phyloP scores from a whole-genome alignment of 176 grass and related monocot species.

The Neostapfia colusana region DNA sequence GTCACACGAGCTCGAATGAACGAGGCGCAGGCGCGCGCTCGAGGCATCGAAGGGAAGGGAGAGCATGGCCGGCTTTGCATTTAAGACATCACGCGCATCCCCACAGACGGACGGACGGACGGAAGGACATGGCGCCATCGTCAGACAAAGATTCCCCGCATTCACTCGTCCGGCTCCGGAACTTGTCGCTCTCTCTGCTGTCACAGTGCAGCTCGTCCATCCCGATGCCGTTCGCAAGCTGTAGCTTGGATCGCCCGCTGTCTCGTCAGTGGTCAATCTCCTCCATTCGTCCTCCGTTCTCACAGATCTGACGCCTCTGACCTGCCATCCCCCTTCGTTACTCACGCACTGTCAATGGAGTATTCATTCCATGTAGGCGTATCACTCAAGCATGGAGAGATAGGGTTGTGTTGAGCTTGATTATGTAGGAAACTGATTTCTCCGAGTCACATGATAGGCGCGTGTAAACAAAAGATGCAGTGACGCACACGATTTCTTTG shows the following conservation, averaged over 20 bases:
- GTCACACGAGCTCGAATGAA: constrained; percentile 32
- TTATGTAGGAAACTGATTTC: not conserved
- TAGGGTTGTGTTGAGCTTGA: not conserved
- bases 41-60: constrained; percentile 14
- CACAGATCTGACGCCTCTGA: not conserved
- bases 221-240: constrained; percentile 23
- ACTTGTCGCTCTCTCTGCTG: not conserved
- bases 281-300: not conserved
- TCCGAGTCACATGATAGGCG: not conserved
- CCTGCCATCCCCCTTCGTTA: not conserved
- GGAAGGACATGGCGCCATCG: constrained; percentile 3
- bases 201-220: not conserved
- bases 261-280: constrained; percentile 25
- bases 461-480: not conserved
- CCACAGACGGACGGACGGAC: constrained; percentile 22
- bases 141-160: constrained; percentile 53
- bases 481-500: not conserved
- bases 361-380: not conserved
- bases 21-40: constrained; percentile 29
- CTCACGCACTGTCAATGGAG: not conserved
- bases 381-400: not conserved
- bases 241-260: constrained; percentile 11
- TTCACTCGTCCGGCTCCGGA: constrained; percentile 36
- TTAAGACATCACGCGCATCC: constrained; percentile 44
- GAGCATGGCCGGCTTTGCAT: constrained; percentile 42